Evolutionary conservation across 805 yeast species (phyloP), one percentile per base, ranked within the genome.

Genomic region (Ogataea saltuana): DNA sequence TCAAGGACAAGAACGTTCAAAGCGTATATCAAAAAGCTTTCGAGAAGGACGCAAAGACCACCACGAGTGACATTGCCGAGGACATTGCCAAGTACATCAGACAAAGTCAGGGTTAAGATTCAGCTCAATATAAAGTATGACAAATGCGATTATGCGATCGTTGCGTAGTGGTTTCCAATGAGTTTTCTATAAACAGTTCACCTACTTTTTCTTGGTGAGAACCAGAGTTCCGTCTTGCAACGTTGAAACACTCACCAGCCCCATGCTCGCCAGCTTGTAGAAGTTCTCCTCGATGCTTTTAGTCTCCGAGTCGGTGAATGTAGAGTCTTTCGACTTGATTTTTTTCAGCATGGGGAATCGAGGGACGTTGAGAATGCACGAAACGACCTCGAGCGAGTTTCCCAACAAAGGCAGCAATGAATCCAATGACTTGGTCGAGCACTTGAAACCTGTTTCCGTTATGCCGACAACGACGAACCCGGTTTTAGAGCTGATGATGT

Each of bases 1-100:
- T 59, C n/a, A 67, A 66, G 9, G 76, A 73, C 40, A 73, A 68
- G 3, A 75, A 71, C 23, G 64, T 87, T 33, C 88, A 85, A 59
- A 72, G 75, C 13, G 75, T 88, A 40, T 88, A 88, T 61, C 85
- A 84, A 61, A 74, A 73, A 28, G 93, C 95, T 3, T 76, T 85
- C 48, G 87, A 82, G 49, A 61, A 68, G 10, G 76, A 80, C 8
- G 78, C 83, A 2, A 83, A 81, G 58, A 60, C 73, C 6, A 81
- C 85, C 4, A 75, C 83, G 8, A 75, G 83, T 42, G 68, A 75
- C 51, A 81, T 88, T 6, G 89, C 89, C 6, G 88, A 83, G 60
- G 77, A 75, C 51, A 84, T 85, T 46, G 88, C 88, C 2, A 72
- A 74, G 42, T 83, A 84, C 58, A 81, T 85, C 19, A 56, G 58